Conservation (phyloP, 179 eudicot genomes). For the Actinidia chinensis region DNA sequence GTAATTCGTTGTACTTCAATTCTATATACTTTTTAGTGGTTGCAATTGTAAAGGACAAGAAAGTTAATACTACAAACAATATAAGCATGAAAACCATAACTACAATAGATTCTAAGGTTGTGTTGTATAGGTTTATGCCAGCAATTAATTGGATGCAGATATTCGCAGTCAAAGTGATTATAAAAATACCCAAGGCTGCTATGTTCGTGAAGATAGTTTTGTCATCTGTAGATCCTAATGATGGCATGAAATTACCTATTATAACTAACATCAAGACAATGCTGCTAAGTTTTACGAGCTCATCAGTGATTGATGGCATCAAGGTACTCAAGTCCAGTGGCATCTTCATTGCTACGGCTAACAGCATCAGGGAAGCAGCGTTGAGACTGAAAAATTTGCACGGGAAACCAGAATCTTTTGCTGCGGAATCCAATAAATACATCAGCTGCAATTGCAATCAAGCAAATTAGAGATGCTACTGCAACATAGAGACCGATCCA, state of each 20-base stretch:
- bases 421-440: conserved; percentile 17
- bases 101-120: not conserved
- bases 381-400: conserved; percentile 33
- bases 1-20: not conserved
- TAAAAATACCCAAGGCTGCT: conserved; percentile 30
- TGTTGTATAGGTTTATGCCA: not conserved
- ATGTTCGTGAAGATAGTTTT: conserved; percentile 25
- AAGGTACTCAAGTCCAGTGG: conserved; percentile 32
- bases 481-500: conserved; percentile 40
- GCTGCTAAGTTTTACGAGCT: conserved; percentile 30
- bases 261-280: conserved; percentile 17
- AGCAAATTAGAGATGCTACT: conserved; percentile 32
- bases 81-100: not conserved
- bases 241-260: conserved; percentile 38
- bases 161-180: conserved; percentile 27
- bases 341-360: conserved; percentile 38
- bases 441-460: conserved; percentile 28
- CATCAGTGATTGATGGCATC: conserved; percentile 20
- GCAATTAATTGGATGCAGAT: conserved; percentile 16
- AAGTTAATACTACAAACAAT: conserved; percentile 1
- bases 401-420: conserved; percentile 38
- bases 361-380: conserved; percentile 27
- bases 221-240: conserved; percentile 30
- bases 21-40: conserved; percentile 19
- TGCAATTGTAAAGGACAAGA: conserved; percentile 9